Evolutionary conservation across 2,329 filamentous ascomycete species (phyloP).

Genomic region (Alternaria sp.): DNA sequence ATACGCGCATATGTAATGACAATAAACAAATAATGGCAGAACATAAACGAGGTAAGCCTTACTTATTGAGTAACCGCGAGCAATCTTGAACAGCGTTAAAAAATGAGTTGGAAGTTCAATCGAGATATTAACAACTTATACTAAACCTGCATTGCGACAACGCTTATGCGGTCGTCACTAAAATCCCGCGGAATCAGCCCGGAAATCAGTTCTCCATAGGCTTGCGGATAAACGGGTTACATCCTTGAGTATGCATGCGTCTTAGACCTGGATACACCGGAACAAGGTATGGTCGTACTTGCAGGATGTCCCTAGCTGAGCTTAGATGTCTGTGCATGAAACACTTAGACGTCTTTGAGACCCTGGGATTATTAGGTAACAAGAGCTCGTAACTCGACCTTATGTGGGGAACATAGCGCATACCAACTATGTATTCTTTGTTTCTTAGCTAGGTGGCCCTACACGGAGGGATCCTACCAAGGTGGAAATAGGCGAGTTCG

Average conservation of each 20-base stretch:
- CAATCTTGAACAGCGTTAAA: background rate
- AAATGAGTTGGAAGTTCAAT: background rate
- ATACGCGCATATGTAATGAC: background rate
- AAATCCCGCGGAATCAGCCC: background rate
- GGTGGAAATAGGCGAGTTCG: background rate
- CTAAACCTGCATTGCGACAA: background rate
- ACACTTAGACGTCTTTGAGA: background rate
- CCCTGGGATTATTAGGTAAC: background rate
- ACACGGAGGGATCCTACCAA: background rate
- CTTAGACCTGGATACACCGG: background rate
- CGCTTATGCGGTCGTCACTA: background rate
- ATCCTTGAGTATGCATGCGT: slow-evolving; percentile 1
- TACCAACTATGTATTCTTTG: background rate
- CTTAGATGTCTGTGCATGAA: background rate
- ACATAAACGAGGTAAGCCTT: background rate
- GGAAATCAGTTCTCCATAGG: background rate
- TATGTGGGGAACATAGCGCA: background rate
- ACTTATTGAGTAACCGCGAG: background rate
- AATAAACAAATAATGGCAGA: background rate
- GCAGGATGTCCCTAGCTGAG: background rate
- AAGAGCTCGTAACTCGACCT: background rate
- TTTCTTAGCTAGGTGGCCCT: background rate
- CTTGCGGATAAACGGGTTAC: background rate
- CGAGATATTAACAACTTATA: background rate
- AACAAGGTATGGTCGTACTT: background rate